Evolutionary conservation across 2,329 filamentous ascomycete genomes (phyloP).

Genomic region (Lecanicillium sp.): DNA sequence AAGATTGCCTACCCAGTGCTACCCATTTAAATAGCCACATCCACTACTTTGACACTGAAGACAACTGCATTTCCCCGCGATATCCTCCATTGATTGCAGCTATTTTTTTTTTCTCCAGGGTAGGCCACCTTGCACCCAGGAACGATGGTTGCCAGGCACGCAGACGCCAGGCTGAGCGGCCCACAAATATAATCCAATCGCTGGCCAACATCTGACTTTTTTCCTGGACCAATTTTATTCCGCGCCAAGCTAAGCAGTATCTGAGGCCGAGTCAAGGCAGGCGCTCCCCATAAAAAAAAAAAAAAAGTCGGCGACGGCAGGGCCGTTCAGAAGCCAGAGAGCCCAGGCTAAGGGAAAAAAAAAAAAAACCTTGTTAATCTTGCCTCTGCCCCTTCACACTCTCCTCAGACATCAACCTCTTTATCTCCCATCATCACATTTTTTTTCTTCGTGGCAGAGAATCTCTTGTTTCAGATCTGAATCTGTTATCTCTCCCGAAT

Average conservation of each 20-base stretch:
- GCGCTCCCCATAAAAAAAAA: slow-evolving; percentile 17
- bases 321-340: slow-evolving; percentile 13
- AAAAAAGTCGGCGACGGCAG: slow-evolving; percentile 17
- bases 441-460: slow-evolving; percentile 6
- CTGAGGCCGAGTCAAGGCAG: slow-evolving; percentile 11
- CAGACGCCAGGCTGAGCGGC: not conserved
- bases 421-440: not conserved
- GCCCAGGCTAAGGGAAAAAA: slow-evolving; percentile 13
- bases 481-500: not conserved
- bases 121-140: not conserved
- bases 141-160: not conserved
- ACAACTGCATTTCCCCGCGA: too few relatives aligned
- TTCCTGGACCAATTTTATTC: not conserved
- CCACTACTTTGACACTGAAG: too few relatives aligned
- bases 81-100: too few relatives aligned
- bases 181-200: slow-evolving; percentile 2
- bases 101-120: too few relatives aligned
- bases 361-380: slow-evolving; percentile 21
- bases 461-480: slow-evolving; percentile 1
- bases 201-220: not conserved
- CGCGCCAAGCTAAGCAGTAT: not conserved
- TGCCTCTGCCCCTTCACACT: slow-evolving; percentile 7
- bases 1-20: too few relatives aligned
- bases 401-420: slow-evolving; percentile 10
- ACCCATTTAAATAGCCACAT: too few relatives aligned